Evolutionary conservation across 768 basidiomycete species (phyloP), one percentile per base, ranked within the genome.

Genomic region (Xanthoconium purpureum): DNA sequence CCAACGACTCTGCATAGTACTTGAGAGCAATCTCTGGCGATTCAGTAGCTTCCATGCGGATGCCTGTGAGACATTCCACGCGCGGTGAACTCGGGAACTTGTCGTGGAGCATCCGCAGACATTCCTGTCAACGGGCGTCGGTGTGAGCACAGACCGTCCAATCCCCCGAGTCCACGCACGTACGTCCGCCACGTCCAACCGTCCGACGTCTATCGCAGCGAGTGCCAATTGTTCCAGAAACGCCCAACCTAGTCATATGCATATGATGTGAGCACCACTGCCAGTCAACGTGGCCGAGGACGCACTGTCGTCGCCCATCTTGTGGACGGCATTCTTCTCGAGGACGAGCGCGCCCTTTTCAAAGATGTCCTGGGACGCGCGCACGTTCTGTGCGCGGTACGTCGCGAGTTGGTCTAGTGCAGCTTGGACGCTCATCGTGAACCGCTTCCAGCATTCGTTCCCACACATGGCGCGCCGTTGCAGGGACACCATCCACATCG

Each of bases 31-130:
- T 73, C 0, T 80, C 80, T 1, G 83, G 74, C 5, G 82, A 61
- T 44, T 85, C 84, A 0, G 80, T 79, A 0, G 82, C 84, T 66
- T 96, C 94, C 72, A 89, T 79, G 54, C 89, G 78, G 56, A 93
- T 85, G 1, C 94, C 94, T 28, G 81, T 78, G 20, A 97, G 80
- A 20, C 85, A 80, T 37, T 89, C 84, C 2, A 92, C 87, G 20
- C 94, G 83, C 18, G 89, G 88, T 1, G 93, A 94, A 30, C 74
- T 82, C 1, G 88, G 86, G 65, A 95, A 95, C 70, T 83, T 84
- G 50, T 78, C 73, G 17, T 73, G 66, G 18, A 95, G 79, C 56
- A 79, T 79, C 51, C 78, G 72, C 42, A 91, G 75, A 66, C 71
- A 73, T 54, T 59, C 54, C 72, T 73, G n/a, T 24, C 4, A 24